Evolutionary conservation across 1,284 basidiomycete species (phyloP), one percentile per base, ranked within the genome.

Genomic region (Trichosporon ovoides): DNA sequence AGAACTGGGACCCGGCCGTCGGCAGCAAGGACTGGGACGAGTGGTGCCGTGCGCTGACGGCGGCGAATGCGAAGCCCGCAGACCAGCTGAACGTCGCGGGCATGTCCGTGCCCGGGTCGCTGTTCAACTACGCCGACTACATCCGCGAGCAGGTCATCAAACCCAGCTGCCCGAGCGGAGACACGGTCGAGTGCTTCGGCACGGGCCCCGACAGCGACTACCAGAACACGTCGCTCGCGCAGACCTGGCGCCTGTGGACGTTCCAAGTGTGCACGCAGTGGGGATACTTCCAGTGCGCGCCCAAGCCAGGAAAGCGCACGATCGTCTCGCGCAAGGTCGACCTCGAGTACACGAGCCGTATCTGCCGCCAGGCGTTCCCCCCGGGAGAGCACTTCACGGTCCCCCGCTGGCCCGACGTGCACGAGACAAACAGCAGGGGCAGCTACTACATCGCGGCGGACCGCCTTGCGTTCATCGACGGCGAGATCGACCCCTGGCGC

Each of bases 261-360:
- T 98, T 92, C 82, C 93, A 96, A 75, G 74, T 77, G 58, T 96
- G 91, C 78, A 93, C 88, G 0, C 85, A 94, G 70, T 97, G 93
- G 92, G 94, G 93, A 1, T 97, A 92, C 76, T 93, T 95, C 72
- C 71, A 71, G 71, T 68, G 68, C 16, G 72, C 73, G 10, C 75
- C 75, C 4, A 55, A 65, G 3, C 67, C 70, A 24, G 74, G 74
- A 6, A 33, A 37, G 19, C 75, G 72, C 2, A 61, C 65, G 1
- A 74, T 77, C 40, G 57, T 68, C 28, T 71, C 66, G 33, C 62
- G 64, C 56, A 59, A 87, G 83, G 83, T 95, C 46, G 88, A 86
- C 3, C 81, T 93, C 12, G 85, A 87, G 10, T 90, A 91, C 65
- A 82, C 85, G 49, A 83, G 86, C 50, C 88, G 89, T 74, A 85